Evolutionary conservation across 2,329 filamentous ascomycete species (phyloP).

Genomic region (Amesomyces nigricolor): DNA sequence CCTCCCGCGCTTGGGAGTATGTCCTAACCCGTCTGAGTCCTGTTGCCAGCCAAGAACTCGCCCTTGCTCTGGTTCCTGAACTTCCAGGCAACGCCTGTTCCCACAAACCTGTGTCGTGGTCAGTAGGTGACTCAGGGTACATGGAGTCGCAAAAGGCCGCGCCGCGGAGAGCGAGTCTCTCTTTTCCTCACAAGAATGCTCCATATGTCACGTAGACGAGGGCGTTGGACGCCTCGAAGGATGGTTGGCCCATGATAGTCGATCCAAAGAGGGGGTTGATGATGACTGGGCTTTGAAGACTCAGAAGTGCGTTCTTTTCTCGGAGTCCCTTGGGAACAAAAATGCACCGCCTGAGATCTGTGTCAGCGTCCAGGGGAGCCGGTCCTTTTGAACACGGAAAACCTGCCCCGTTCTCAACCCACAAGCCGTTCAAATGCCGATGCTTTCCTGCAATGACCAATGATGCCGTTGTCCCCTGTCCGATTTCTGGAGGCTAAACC

Average conservation of each 20-base stretch:
- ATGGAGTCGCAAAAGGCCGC: neutral
- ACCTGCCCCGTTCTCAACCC: neutral
- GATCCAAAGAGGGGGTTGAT: neutral
- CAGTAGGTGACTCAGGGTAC: neutral
- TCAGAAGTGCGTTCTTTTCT: neutral
- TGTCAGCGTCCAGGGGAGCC: neutral
- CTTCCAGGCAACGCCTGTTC: conserved; percentile 53
- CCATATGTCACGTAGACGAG: conserved; percentile 77
- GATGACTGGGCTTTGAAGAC: neutral
- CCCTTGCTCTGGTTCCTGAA: conserved; percentile 60
- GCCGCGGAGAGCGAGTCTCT: neutral
- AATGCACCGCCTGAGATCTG: neutral
- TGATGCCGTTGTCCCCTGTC: neutral
- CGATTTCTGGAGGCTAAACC: conserved; percentile 12
- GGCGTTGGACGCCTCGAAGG: conserved; percentile 71
- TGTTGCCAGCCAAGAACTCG: conserved; percentile 69
- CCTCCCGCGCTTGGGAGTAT: neutral
- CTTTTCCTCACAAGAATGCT: conserved; percentile 58
- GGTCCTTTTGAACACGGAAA: neutral
- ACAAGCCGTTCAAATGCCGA: neutral
- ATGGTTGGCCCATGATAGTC: conserved; percentile 64
- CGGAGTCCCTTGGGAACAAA: neutral
- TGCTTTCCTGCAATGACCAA: conserved; percentile 8
- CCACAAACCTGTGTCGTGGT: conserved; percentile 49
- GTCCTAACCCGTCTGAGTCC: conserved; percentile 74